These are phyloP conservation scores for Epichloe brachyelytri DNA, from an alignment of 2,329 filamentous ascomycete genomes.

Conservation along the genomic window DNA sequence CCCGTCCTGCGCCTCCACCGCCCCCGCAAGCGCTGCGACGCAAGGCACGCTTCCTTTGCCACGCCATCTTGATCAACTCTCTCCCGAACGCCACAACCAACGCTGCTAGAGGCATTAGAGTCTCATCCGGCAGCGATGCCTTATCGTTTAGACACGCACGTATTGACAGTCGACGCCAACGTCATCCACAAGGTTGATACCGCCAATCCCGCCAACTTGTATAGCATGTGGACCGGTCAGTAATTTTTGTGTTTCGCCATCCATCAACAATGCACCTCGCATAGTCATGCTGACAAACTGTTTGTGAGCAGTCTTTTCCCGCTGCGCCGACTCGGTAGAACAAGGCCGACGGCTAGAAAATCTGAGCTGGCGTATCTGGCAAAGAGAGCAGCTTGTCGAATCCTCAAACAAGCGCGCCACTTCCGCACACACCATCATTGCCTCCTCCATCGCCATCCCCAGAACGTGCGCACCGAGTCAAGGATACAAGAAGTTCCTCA, in stretches of 20 bases:
- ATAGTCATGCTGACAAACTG: slow-evolving; percentile 18
- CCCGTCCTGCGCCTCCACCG: too few relatives aligned
- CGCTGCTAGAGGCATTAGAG: slow-evolving; percentile 25
- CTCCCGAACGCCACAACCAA: neutral
- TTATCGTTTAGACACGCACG: slow-evolving; percentile 67
- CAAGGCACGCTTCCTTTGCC: neutral
- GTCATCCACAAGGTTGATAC: slow-evolving; percentile 94
- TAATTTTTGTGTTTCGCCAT: neutral
- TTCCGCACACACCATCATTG: slow-evolving; percentile 20
- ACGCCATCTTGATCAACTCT: neutral
- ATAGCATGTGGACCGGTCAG: slow-evolving; percentile 95
- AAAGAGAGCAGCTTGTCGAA: slow-evolving; percentile 66
- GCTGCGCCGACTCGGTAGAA: slow-evolving; percentile 86
- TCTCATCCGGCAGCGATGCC: slow-evolving; percentile 50
- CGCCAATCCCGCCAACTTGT: slow-evolving; percentile 79
- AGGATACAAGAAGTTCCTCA: slow-evolving; percentile 48
- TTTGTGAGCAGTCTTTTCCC: slow-evolving; percentile 61
- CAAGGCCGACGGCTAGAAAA: slow-evolving; percentile 89
- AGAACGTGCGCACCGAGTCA: slow-evolving; percentile 32
- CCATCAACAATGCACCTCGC: neutral
- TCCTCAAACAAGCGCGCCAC: slow-evolving; percentile 46
- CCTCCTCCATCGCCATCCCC: slow-evolving; percentile 28
- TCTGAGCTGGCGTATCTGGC: slow-evolving; percentile 92
- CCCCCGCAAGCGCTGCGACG: too few relatives aligned
- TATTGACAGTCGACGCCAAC: slow-evolving; percentile 81